Conservation (phyloP, 495 filamentous ascomycete genomes). For the Penicillium angulare region DNA sequence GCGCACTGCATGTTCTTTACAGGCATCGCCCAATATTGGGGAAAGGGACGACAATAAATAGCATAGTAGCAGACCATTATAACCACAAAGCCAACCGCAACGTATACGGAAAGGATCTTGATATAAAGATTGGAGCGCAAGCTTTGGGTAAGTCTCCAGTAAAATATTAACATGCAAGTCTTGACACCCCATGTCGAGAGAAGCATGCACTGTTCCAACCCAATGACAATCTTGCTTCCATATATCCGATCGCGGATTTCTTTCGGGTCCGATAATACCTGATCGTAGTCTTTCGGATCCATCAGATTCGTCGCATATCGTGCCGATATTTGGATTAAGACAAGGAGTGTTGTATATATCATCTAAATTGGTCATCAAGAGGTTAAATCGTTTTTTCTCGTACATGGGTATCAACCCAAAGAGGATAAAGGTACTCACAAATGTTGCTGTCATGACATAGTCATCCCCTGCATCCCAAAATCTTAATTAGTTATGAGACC, state of each 20-base stretch:
- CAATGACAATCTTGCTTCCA: slow-evolving; percentile 53
- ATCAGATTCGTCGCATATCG: slow-evolving; percentile 59
- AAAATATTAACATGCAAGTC: slow-evolving; percentile 51
- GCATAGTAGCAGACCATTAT: slow-evolving; percentile 63
- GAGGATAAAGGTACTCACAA: too few relatives aligned
- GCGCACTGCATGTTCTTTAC: slow-evolving; percentile 33
- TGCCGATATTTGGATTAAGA: slow-evolving; percentile 55
- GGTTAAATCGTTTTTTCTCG: too few relatives aligned
- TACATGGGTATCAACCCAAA: too few relatives aligned
- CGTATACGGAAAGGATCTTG: slow-evolving; percentile 54
- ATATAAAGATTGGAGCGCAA: slow-evolving; percentile 43
- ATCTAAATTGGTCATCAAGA: too few relatives aligned
- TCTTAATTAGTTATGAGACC: neutral
- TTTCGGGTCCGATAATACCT: slow-evolving; percentile 42
- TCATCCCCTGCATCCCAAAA: slow-evolving; percentile 43
- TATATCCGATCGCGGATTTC: slow-evolving; percentile 43
- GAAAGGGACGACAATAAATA: slow-evolving; percentile 63
- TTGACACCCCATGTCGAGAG: slow-evolving; percentile 51
- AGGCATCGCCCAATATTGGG: slow-evolving; percentile 58
- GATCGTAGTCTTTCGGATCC: slow-evolving; percentile 48
- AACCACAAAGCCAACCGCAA: slow-evolving; percentile 53
- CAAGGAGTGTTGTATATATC: slow-evolving; percentile 55
- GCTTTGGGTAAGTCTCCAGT: slow-evolving; percentile 42
- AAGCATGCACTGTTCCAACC: slow-evolving; percentile 52
- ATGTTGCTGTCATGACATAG: slow-evolving; percentile 55